These are phyloP conservation scores for Massariosphaeria phaeospora DNA, from an alignment of 495 filamentous ascomycete species.

Conservation along the genomic window DNA sequence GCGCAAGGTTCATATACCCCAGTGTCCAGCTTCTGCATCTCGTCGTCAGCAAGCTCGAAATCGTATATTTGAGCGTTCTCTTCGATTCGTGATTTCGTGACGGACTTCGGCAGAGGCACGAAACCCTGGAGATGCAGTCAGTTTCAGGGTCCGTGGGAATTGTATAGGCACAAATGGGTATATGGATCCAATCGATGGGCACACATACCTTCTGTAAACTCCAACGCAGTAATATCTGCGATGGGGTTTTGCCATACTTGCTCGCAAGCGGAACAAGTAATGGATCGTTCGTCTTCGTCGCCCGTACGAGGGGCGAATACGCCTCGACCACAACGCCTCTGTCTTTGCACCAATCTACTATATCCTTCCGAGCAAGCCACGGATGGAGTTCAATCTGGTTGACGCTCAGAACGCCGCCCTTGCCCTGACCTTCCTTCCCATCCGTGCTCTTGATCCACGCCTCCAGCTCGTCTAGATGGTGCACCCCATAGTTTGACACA, in stretches of 20 bases:
- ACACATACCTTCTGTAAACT: conserved; percentile 68
- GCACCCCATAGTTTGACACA: conserved; percentile 63
- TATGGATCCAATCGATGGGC: background rate
- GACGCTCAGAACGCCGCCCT: conserved; percentile 70
- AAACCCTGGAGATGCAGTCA: conserved; percentile 45
- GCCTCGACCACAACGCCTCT: conserved; percentile 70
- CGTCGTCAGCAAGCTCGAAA: conserved; percentile 66
- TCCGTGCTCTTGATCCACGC: conserved; percentile 65
- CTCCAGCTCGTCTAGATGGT: conserved; percentile 69
- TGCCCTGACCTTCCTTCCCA: conserved; percentile 55
- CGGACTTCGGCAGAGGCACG: conserved; percentile 73
- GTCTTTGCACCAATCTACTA: conserved; percentile 68
- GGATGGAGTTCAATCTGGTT: conserved; percentile 90
- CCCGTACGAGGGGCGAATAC: conserved; percentile 72
- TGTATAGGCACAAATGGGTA: background rate
- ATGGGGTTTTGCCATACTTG: conserved; percentile 67
- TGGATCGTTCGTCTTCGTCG: conserved; percentile 60
- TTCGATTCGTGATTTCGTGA: conserved; percentile 59
- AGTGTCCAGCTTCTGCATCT: conserved; percentile 52
- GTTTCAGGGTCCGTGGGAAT: background rate
- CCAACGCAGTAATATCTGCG: conserved; percentile 81
- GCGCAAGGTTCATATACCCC: conserved; percentile 58
- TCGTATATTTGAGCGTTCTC: conserved; percentile 77
- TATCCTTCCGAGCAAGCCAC: conserved; percentile 72
- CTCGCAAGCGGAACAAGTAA: conserved; percentile 54